phyloP scores from a whole-genome alignment of 345 rosid genomes.

The Anacardium occidentale region DNA sequence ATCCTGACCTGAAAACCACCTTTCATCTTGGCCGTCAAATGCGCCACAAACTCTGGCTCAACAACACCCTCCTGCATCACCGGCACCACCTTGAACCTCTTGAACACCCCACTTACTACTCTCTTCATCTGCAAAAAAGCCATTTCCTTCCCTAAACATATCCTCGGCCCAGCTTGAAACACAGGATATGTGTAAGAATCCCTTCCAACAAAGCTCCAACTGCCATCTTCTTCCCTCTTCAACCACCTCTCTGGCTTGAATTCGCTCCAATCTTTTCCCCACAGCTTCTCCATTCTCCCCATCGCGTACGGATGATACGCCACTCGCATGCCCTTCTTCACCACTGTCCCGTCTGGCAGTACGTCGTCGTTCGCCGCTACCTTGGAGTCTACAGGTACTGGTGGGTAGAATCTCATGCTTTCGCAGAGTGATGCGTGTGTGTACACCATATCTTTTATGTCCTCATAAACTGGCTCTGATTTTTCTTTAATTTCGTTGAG shows the following conservation, averaged over 20 bases:
- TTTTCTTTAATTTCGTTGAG: constrained; percentile 28
- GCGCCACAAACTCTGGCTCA: constrained; percentile 24
- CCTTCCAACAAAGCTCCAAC: constrained; percentile 38
- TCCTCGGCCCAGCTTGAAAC: constrained; percentile 51
- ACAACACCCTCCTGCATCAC: constrained; percentile 20
- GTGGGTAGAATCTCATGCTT: constrained; percentile 58
- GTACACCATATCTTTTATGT: constrained; percentile 18
- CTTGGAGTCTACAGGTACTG: constrained; percentile 48
- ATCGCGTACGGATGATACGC: constrained; percentile 50
- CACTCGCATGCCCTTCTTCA: constrained; percentile 43
- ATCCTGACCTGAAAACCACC: constrained; percentile 59
- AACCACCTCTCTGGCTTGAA: constrained; percentile 55
- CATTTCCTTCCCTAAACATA: constrained; percentile 53
- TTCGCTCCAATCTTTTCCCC: constrained; percentile 50
- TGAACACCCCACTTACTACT: constrained; percentile 38
- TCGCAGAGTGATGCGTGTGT: constrained; percentile 55
- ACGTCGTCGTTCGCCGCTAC: constrained; percentile 31
- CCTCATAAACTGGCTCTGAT: not conserved
- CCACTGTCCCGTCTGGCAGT: constrained; percentile 47
- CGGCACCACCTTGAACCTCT: constrained; percentile 52
- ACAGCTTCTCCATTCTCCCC: constrained; percentile 33
- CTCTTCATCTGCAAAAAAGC: constrained; percentile 52
- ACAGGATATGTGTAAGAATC: constrained; percentile 42
- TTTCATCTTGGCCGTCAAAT: constrained; percentile 54
- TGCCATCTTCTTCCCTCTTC: constrained; percentile 28